These are phyloP conservation scores for Cladosporium oxysporum DNA, from an alignment of 2,329 filamentous ascomycete species.

Conservation along the genomic window DNA sequence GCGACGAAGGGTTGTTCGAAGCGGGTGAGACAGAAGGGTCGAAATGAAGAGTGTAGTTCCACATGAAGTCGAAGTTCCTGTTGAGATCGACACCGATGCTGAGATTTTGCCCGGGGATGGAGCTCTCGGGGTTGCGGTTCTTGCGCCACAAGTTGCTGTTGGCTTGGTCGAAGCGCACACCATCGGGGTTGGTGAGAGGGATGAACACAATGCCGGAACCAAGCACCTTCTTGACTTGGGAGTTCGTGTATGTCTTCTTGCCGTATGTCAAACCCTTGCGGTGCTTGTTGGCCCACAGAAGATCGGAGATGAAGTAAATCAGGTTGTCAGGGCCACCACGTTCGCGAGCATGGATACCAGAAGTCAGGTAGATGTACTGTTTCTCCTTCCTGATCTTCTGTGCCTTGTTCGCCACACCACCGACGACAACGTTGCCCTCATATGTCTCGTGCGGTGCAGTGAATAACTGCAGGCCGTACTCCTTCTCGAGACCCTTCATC, in stretches of 20 bases:
- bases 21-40: slow-evolving; percentile 41
- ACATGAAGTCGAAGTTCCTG: slow-evolving; percentile 61
- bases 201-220: slow-evolving; percentile 56
- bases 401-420: slow-evolving; percentile 49
- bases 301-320: slow-evolving; percentile 60
- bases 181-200: slow-evolving; percentile 57
- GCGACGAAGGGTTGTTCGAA: slow-evolving; percentile 47
- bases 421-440: slow-evolving; percentile 44
- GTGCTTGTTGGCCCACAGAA: slow-evolving; percentile 55
- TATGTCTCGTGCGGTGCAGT: slow-evolving; percentile 48
- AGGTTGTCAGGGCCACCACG: slow-evolving; percentile 59
- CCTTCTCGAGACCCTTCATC: slow-evolving; percentile 45
- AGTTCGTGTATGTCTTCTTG: slow-evolving; percentile 52
- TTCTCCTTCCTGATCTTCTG: slow-evolving; percentile 40
- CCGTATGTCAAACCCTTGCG: slow-evolving; percentile 56
- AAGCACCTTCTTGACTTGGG: slow-evolving; percentile 55
- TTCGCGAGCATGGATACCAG: slow-evolving; percentile 60
- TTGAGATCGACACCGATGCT: slow-evolving; percentile 56
- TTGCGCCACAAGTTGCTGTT: slow-evolving; percentile 57
- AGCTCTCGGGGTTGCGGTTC: slow-evolving; percentile 53
- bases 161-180: slow-evolving; percentile 54
- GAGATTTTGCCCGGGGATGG: slow-evolving; percentile 27
- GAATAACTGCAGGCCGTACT: slow-evolving; percentile 47
- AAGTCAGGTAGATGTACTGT: slow-evolving; percentile 56
- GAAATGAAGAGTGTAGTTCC: slow-evolving; percentile 55